Conservation (phyloP, 2,329 filamentous ascomycete species). For the Aspergillus spinulosporus region DNA sequence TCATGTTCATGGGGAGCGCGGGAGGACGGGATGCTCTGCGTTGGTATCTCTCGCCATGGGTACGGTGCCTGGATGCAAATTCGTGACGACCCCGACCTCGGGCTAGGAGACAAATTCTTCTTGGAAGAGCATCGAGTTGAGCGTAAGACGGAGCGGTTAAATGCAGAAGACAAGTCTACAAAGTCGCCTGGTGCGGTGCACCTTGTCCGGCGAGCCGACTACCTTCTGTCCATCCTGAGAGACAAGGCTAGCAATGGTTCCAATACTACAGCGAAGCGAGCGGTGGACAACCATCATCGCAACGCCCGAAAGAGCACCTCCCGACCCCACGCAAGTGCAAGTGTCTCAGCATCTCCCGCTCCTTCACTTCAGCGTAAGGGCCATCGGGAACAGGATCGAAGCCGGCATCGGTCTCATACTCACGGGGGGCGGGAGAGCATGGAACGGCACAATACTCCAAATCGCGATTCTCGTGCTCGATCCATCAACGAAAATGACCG, state of each 20-base stretch:
- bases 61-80: slow-evolving; percentile 96
- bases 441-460: slow-evolving; percentile 47
- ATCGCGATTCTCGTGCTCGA: slow-evolving; percentile 39
- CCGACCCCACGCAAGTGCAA: slow-evolving; percentile 37
- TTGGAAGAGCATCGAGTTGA: slow-evolving; percentile 97
- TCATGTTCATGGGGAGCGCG: slow-evolving; percentile 87
- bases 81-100: slow-evolving; percentile 84
- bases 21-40: slow-evolving; percentile 95
- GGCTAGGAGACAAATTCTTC: slow-evolving; percentile 87
- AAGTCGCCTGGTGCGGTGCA: slow-evolving; percentile 98
- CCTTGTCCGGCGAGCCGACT: slow-evolving; percentile 90
- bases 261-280: slow-evolving; percentile 67
- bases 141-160: slow-evolving; percentile 85
- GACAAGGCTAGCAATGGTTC: slow-evolving; percentile 73
- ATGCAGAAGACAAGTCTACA: slow-evolving; percentile 54
- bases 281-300: slow-evolving; percentile 88
- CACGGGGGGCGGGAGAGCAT: slow-evolving; percentile 44
- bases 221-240: slow-evolving; percentile 90
- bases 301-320: slow-evolving; percentile 75
- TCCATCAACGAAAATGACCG: slow-evolving; percentile 37
- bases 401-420: slow-evolving; percentile 43
- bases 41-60: slow-evolving; percentile 89
- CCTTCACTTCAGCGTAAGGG: slow-evolving; percentile 44
- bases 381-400: slow-evolving; percentile 44
- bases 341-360: slow-evolving; percentile 49